Evolutionary conservation across 345 rosid species (phyloP).

Genomic region (Aquilaria malaccensis): DNA sequence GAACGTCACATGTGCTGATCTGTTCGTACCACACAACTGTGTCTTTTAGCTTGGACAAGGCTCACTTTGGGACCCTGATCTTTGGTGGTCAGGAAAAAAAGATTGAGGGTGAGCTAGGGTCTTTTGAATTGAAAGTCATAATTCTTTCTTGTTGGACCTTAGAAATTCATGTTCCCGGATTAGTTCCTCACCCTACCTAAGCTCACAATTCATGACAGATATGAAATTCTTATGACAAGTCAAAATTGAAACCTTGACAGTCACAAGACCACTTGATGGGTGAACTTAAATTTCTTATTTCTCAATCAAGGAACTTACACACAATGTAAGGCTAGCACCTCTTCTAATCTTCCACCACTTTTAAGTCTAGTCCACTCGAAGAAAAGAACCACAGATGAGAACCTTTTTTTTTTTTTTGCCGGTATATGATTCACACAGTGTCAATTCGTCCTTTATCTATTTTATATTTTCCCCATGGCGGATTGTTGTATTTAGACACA

Average conservation of each 20-base stretch:
- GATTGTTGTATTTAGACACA: no score
- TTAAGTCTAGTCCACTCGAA: slow-evolving; percentile 9
- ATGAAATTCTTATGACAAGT: neutral
- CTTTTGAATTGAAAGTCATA: neutral
- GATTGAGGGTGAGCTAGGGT: neutral
- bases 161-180: neutral
- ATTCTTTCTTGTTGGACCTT: neutral
- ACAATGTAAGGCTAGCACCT: slow-evolving; percentile 8
- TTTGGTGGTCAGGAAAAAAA: neutral
- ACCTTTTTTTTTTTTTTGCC: neutral
- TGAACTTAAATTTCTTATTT: no score
- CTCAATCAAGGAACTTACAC: neutral
- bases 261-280: neutral
- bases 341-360: slow-evolving; percentile 2
- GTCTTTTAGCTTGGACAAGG: slow-evolving; percentile 2
- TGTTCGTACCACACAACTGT: slow-evolving; percentile 21
- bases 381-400: neutral
- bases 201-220: neutral
- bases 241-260: neutral
- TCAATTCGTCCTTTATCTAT: no score
- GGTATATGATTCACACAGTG: neutral
- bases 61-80: neutral
- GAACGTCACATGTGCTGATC: slow-evolving; percentile 32
- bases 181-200: neutral
- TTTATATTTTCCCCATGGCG: no score